Conservation (phyloP, 352 stramenopile genomes). For the Pythium vanterpoolii region DNA sequence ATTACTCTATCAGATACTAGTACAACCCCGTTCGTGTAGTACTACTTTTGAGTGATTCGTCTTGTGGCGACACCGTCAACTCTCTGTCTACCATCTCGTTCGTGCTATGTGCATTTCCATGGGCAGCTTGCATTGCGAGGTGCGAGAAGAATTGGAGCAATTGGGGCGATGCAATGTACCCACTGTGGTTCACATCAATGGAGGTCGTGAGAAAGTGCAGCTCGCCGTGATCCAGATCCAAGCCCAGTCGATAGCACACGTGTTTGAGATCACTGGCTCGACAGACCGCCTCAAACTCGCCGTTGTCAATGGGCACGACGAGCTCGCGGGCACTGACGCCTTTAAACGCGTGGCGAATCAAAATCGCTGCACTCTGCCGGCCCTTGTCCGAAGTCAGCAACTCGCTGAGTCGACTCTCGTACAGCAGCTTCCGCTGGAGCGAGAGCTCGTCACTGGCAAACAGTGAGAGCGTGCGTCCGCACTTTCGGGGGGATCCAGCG, state of each 20-base stretch:
- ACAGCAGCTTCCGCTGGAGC: conserved; percentile 54
- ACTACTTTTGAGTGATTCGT: background rate
- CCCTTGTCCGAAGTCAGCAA: conserved; percentile 49
- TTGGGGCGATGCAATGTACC: conserved; percentile 61
- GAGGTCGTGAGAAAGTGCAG: conserved; percentile 47
- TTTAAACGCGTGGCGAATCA: conserved; percentile 76
- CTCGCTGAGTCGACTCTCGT: conserved; percentile 51
- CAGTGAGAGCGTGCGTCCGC: conserved; percentile 6
- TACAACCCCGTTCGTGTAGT: conserved; percentile 6
- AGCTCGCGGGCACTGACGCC: conserved; percentile 57
- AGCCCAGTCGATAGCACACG: conserved; percentile 62
- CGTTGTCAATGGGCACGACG: conserved; percentile 63
- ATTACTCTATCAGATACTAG: no score
- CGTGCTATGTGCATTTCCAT: background rate
- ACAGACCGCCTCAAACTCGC: conserved; percentile 67
- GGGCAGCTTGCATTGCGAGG: conserved; percentile 25
- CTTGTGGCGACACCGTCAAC: conserved; percentile 1
- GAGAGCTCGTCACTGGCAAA: conserved; percentile 33
- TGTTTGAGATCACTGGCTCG: conserved; percentile 63
- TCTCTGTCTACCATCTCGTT: background rate
- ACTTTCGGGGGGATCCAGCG: background rate
- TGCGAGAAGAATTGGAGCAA: conserved; percentile 59
- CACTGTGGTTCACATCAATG: conserved; percentile 45
- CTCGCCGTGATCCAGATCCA: conserved; percentile 65
- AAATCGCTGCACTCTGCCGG: conserved; percentile 55